A percentile compares a stretch with the other conserved stretches of the same genome.
Evolutionary conservation across 1,284 basidiomycete species (phyloP).

Genomic region (Fomitiporia mediterranea): DNA sequence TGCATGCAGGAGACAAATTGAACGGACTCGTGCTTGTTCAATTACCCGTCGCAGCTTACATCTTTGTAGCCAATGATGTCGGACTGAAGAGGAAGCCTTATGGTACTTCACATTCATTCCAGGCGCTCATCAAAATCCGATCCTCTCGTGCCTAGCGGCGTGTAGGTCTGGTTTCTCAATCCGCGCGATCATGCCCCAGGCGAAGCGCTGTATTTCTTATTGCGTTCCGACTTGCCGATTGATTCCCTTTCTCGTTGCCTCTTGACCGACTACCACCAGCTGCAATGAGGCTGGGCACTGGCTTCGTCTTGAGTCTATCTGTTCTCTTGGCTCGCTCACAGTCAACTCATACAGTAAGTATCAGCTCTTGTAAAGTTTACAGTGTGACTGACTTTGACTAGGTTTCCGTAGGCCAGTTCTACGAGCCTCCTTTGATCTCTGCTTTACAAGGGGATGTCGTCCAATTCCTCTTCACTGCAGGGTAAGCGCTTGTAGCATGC

Average conservation of each 20-base stretch:
- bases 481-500: neutral
- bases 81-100: no score
- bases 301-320: neutral
- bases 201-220: neutral
- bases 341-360: slow-evolving; percentile 3
- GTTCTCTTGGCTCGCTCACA: neutral
- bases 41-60: no score
- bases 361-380: neutral
- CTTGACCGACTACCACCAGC: neutral
- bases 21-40: no score
- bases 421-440: slow-evolving; percentile 3
- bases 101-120: neutral
- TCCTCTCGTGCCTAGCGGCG: neutral
- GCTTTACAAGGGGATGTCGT: slow-evolving; percentile 4
- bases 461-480: slow-evolving; percentile 2
- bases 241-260: neutral
- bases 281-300: neutral
- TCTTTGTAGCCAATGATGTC: no score
- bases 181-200: neutral
- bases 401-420: slow-evolving; percentile 10
- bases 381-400: neutral
- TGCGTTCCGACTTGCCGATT: neutral
- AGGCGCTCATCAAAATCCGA: neutral
- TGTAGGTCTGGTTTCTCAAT: neutral
- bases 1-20: no score